Percentiles rank a stretch among this genome's conserved stretches.
Evolutionary conservation across 345 rosid genomes (phyloP).

Genomic region (Citrus inodora): DNA sequence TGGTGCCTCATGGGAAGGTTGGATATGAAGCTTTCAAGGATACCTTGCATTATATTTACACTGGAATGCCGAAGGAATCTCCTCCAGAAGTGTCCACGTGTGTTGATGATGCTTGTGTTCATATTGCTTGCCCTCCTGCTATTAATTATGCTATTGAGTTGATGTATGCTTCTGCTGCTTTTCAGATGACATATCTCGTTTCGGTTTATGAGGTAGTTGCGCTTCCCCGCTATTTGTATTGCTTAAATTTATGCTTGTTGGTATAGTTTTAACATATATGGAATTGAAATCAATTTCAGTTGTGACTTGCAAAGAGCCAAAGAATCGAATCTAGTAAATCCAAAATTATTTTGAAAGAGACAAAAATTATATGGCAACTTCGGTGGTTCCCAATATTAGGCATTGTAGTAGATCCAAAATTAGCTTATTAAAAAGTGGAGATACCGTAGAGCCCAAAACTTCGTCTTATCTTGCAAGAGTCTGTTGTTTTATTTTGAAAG

Average conservation of each 20-base stretch:
- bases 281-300: too few species aligned
- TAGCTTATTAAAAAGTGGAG: background rate
- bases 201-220: conserved; percentile 37
- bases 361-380: background rate
- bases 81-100: conserved; percentile 43
- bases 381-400: background rate
- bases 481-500: too few species aligned
- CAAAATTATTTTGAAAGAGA: too few species aligned
- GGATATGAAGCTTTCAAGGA: conserved; percentile 36
- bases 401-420: background rate
- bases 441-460: too few species aligned
- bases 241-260: too few species aligned
- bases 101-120: conserved; percentile 35
- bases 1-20: conserved; percentile 21
- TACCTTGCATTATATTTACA: conserved; percentile 22
- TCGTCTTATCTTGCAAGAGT: too few species aligned
- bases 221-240: background rate
- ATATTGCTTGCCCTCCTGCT: conserved; percentile 43
- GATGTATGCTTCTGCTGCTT: conserved; percentile 36
- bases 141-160: conserved; percentile 36
- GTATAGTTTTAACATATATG: too few species aligned
- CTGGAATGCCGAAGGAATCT: conserved; percentile 28
- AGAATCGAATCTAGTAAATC: too few species aligned
- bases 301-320: too few species aligned
- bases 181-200: conserved; percentile 31